Percentiles rank a stretch among this genome's conserved stretches.
These are phyloP conservation scores for Sugiyamaella neomexicana DNA, from an alignment of 1,139 yeast genomes.

Conservation along the genomic window DNA sequence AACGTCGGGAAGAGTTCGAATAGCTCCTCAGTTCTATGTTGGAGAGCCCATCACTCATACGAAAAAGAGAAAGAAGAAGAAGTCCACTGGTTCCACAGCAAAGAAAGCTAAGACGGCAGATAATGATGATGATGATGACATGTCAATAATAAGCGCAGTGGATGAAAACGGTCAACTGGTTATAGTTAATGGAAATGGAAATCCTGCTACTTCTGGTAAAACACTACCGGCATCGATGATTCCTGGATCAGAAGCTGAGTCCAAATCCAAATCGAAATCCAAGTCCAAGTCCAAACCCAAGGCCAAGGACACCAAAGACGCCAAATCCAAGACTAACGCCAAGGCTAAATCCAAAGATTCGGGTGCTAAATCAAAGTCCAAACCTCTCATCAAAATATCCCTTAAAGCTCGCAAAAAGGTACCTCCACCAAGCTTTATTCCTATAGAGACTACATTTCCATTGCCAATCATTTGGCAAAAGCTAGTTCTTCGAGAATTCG, in stretches of 20 bases:
- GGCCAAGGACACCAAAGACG: too few relatives aligned
- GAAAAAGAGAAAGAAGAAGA: conserved; percentile 19
- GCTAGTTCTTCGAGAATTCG: conserved; percentile 34
- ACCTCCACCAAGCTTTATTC: conserved; percentile 32
- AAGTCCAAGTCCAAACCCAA: background rate
- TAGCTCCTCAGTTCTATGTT: conserved; percentile 28
- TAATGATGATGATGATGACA: background rate
- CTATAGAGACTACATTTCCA: conserved; percentile 29
- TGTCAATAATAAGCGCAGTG: background rate
- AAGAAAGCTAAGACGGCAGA: conserved; percentile 2
- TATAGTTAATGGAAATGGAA: conserved; percentile 10
- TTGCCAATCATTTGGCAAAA: conserved; percentile 32
- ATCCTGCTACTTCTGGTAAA: conserved; percentile 6
- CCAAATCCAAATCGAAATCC: conserved; percentile 9
- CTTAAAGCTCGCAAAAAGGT: conserved; percentile 22
- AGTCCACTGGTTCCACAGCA: background rate
- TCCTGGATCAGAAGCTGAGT: background rate
- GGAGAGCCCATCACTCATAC: conserved; percentile 27
- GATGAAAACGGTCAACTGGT: conserved; percentile 6
- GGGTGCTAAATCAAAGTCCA: background rate
- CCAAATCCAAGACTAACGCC: conserved; percentile 6
- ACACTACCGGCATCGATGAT: conserved; percentile 12
- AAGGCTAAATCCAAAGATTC: background rate
- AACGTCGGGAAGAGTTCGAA: conserved; percentile 28
- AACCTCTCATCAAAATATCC: conserved; percentile 18